Evolutionary conservation across 192 early-diverging fungal genomes (phyloP), one percentile per base, ranked within the genome.

Genomic region (Coemansia sp.): DNA sequence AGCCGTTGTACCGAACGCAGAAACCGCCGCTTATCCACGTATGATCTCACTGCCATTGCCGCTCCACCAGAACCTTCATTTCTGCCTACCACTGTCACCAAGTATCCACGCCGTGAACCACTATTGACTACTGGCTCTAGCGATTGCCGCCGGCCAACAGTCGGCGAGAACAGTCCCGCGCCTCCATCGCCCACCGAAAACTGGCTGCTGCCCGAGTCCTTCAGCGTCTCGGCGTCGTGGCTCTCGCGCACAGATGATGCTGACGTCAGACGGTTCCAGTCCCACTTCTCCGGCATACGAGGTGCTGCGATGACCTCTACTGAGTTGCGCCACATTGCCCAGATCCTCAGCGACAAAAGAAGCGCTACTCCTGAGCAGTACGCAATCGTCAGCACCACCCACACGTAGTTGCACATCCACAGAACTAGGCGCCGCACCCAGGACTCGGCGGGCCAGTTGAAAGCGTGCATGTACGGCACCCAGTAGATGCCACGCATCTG

Each of bases 271-370:
- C 65, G 45, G 64, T 39, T 50, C 79, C 79, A 82, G 71, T 76
- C 74, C 79, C 79, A 82, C 21, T 76, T 82, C 21, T 82, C 79
- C 10, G 79, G 79, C 79, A 70, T 55, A 0, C 74, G 46, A 0
- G 74, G 79, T 11, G 51, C 70, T 17, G 67, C 42, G 1, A 73
- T 53, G 1, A 76, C 65, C 23, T 82, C 68, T 44, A 73, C 67
- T 14, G 79, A 76, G 62, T 66, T 64, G 5, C 66, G 64, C 79
- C 79, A 82, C 79, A 82, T 76, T 0, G 51, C n/a, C 55, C 63
- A 63, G n/a, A 82, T 73, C 12, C 73, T 55, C 55, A 82, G 23
- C 7, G 71, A 64, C 53, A 82, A 58, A 12, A 67, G 21, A 0
- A 36, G 0, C 8, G 79, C 60, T 7, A 82, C 62, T 0, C 36